phyloP scores from a whole-genome alignment of 2,329 filamentous ascomycete genomes.

The Graphilbum sp. region DNA sequence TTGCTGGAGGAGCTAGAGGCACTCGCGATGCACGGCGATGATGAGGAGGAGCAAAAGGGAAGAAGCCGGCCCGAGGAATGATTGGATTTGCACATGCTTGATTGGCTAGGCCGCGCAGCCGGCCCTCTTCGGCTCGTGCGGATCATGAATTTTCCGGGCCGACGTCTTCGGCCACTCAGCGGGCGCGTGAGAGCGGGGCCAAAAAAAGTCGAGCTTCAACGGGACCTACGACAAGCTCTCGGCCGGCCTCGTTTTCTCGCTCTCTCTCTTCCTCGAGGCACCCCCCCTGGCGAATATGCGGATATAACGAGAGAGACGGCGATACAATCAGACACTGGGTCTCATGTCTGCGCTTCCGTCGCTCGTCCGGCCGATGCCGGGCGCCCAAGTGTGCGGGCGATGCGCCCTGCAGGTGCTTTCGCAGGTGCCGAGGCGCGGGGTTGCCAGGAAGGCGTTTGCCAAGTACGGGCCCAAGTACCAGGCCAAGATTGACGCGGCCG shows the following conservation, averaged over 20 bases:
- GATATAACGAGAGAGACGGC: no score
- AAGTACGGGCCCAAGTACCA: conserved; percentile 20
- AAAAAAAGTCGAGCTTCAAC: no score
- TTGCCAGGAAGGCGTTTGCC: conserved; percentile 7
- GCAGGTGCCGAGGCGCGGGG: conserved; percentile 1
- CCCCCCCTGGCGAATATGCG: no score
- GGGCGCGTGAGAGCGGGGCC: no score
- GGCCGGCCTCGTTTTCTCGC: no score
- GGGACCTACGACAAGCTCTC: no score
- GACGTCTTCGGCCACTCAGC: no score
- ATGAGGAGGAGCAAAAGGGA: neutral
- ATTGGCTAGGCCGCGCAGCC: conserved; percentile 4
- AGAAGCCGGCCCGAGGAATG: conserved; percentile 8
- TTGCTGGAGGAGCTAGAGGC: no score
- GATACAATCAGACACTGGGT: no score
- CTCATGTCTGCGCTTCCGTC: no score
- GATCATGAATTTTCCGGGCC: neutral
- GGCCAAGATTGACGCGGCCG: conserved; percentile 24
- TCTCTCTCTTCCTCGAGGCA: no score
- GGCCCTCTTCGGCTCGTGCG: neutral
- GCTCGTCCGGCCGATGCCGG: conserved; percentile 3
- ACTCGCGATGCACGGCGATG: no score
- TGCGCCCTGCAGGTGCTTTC: conserved; percentile 6
- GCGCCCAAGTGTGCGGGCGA: conserved; percentile 5
- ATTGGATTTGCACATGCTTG: conserved; percentile 10